phyloP scores from a whole-genome alignment of 176 grass and related monocot genomes.

The Neostapfia colusana region DNA sequence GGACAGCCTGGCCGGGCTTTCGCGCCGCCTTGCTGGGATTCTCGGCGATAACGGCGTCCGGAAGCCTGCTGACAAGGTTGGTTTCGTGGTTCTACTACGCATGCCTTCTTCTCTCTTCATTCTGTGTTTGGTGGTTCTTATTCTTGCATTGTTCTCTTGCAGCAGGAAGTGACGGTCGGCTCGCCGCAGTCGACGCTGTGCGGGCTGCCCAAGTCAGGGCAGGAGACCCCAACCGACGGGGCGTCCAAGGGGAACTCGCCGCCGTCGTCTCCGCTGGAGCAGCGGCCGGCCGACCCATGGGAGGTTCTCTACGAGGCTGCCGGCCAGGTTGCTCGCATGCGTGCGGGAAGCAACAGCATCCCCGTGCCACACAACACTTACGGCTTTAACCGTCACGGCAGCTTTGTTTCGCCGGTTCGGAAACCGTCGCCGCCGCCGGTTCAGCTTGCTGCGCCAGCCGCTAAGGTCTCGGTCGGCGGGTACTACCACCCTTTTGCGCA shows the following conservation, averaged over 20 bases:
- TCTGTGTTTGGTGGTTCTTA: background rate
- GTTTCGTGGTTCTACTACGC: background rate
- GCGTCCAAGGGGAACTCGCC: slow-evolving; percentile 69
- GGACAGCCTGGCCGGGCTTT: slow-evolving; percentile 35
- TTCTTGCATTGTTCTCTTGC: background rate
- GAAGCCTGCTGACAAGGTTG: slow-evolving; percentile 11
- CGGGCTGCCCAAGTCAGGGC: slow-evolving; percentile 45
- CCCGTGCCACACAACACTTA: background rate
- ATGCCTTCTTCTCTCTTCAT: background rate
- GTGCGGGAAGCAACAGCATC: background rate
- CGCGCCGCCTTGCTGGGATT: slow-evolving; percentile 36
- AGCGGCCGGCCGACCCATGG: slow-evolving; percentile 50
- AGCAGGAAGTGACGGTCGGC: slow-evolving; percentile 42
- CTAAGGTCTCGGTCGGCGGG: background rate
- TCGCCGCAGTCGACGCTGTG: slow-evolving; percentile 83
- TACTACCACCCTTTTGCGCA: slow-evolving; percentile 50
- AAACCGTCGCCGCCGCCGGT: slow-evolving; percentile 41
- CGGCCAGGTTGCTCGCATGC: slow-evolving; percentile 64
- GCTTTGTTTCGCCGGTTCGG: background rate
- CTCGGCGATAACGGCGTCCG: background rate
- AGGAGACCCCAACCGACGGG: slow-evolving; percentile 58
- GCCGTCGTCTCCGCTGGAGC: slow-evolving; percentile 68
- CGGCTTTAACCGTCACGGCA: background rate
- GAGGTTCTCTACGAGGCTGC: slow-evolving; percentile 68
- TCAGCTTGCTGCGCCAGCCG: background rate